Evolutionary conservation across 768 basidiomycete species (phyloP), one percentile per base, ranked within the genome.

Genomic region (Russula sp.): DNA sequence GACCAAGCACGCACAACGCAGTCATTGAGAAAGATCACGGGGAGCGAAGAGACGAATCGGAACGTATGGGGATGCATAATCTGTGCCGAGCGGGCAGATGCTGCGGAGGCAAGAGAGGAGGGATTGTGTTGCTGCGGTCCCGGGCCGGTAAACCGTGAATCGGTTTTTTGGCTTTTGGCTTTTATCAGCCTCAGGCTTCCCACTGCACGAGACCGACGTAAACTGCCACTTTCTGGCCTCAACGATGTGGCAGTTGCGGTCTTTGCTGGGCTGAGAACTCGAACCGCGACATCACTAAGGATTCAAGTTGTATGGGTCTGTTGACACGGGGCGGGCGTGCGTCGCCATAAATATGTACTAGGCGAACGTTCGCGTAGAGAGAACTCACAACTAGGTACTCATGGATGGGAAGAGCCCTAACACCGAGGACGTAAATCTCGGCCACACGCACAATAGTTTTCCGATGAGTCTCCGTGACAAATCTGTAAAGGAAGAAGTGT

Each of bases 341-440:
- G 87, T 87, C 16, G 91, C 88, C 79, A 94, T 85, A 67, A 94
- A 89, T 49, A 91, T 85, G 73, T 83, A 92, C 91, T 93, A 68
- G 35, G 18, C 49, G 34, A 27, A n/a, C 32, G 54, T 52, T 65
- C 45, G 48, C 8, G 47, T 16, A 44, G 27, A 49, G 20, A 31
- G 22, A 13, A 44, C 7, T 32, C 49, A 49, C 20, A 37, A 32
- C 39, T 27, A 35, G 39, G 49, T n/a, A 77, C 87, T 62, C 69
- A 93, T 91, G 47, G 79, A 78, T 42, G 93, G 93, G 71, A 89
- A 93, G 13, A 93, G 35, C 35, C 35, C 35, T 11, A 37, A 37
- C 6, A 37, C 10, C 35, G 35, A 37, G 8, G 1, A 37, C 4
- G 4, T 40, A 14, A 14, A 40, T 40, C 40, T 11, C 10, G 14